A percentile compares a stretch with the other conserved stretches of the same genome.
Evolutionary conservation across 805 yeast genomes (phyloP).

Genomic region (Dipodascus geniculatus): DNA sequence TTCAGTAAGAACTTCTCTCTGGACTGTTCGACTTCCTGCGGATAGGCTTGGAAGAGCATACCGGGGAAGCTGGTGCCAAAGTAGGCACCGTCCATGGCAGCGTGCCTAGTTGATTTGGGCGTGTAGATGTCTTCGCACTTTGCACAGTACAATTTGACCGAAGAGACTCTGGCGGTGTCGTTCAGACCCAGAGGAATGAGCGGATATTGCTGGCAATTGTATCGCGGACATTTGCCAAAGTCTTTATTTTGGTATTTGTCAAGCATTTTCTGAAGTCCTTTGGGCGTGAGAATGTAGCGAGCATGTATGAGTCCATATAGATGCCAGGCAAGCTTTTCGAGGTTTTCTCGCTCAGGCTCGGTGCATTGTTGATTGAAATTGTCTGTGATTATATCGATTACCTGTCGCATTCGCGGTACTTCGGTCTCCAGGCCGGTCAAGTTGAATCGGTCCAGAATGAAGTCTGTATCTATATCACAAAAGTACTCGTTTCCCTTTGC

Average conservation of each 20-base stretch:
- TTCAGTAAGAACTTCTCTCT: constrained; percentile 80
- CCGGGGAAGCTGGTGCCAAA: constrained; percentile 96
- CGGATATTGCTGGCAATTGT: constrained; percentile 78
- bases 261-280: constrained; percentile 86
- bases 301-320: constrained; percentile 91
- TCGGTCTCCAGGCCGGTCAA: constrained; percentile 82
- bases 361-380: constrained; percentile 26
- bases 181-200: constrained; percentile 84
- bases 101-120: constrained; percentile 80
- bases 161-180: constrained; percentile 68
- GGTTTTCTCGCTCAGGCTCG: constrained; percentile 47
- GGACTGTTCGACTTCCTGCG: constrained; percentile 75
- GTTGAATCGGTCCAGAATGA: constrained; percentile 84
- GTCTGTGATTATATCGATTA: constrained; percentile 60
- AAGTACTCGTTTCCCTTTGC: constrained; percentile 90
- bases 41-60: constrained; percentile 87
- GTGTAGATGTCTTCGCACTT: constrained; percentile 91
- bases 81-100: constrained; percentile 89
- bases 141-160: constrained; percentile 89
- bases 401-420: constrained; percentile 63
- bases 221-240: constrained; percentile 93
- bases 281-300: constrained; percentile 72
- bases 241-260: constrained; percentile 85
- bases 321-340: constrained; percentile 53
- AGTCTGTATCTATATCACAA: constrained; percentile 87